Conservation (phyloP, 441 rosid species). For the Eruca vesicaria region DNA sequence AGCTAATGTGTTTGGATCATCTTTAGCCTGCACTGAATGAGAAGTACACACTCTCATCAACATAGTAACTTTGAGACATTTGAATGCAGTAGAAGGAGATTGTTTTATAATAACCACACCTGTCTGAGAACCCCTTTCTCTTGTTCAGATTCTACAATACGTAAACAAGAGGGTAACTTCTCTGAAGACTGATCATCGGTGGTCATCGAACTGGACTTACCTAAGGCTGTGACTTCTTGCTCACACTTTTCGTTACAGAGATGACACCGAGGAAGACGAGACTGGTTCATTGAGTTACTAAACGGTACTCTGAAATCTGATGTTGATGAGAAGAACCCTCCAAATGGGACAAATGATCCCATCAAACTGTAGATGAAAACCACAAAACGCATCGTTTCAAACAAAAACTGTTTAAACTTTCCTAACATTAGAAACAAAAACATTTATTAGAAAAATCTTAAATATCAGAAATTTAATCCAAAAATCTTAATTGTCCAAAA, state of each 20-base stretch:
- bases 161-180: slow-evolving; percentile 63
- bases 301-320: slow-evolving; percentile 49
- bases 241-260: slow-evolving; percentile 62
- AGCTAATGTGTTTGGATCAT: slow-evolving; percentile 44
- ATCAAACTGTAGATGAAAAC: slow-evolving; percentile 62
- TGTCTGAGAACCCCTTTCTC: slow-evolving; percentile 37
- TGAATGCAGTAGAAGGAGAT: slow-evolving; percentile 9
- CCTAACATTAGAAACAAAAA: neutral
- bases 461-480: too few relatives aligned
- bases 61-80: slow-evolving; percentile 2
- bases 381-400: slow-evolving; percentile 33
- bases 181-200: slow-evolving; percentile 50
- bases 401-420: neutral
- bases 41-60: slow-evolving; percentile 37
- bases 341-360: slow-evolving; percentile 90
- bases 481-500: too few relatives aligned
- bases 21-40: slow-evolving; percentile 65
- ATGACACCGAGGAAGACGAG: slow-evolving; percentile 41
- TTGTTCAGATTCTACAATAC: slow-evolving; percentile 45
- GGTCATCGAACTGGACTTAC: slow-evolving; percentile 41
- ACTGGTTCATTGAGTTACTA: slow-evolving; percentile 33
- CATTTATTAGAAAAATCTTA: too few relatives aligned
- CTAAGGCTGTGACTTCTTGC: slow-evolving; percentile 51
- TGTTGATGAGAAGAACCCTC: slow-evolving; percentile 74
- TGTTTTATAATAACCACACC: slow-evolving; percentile 38